Evolutionary conservation across 2,329 filamentous ascomycete genomes (phyloP), one percentile per base, ranked within the genome.

Genomic region (Ceratocystis diversiconidia): DNA sequence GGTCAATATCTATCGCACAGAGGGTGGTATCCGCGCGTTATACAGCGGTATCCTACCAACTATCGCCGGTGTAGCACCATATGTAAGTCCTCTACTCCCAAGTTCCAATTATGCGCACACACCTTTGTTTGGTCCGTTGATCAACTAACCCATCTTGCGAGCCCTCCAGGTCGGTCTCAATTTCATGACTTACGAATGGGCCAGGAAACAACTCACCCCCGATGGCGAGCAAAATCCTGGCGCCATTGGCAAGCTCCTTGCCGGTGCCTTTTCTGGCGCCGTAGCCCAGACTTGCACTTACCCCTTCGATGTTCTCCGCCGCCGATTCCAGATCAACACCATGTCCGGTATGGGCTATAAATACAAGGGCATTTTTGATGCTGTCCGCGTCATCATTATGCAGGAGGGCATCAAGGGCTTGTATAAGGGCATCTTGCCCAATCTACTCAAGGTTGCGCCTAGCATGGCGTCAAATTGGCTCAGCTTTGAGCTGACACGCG

Each of bases 381-480:
- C 94, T 2, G 79, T 99, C 69, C 83, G 79, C 63, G 84, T 89
- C 62, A 99, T 99, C 71, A 75, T 96, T 65, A 76, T 82, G 60
- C 85, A 95, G 71, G 94, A 99, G 77, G 94, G 94, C 36, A 48
- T 92, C 64, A 81, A 81, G 67, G 94, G 94, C 62, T 77, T 99
- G 55, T 99, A 97, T 80, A 99, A 97, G 75, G 94, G 94, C 65
- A 92, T 99, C 70, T 85, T 92, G 17, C 94, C 94, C 0, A 99
- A 99, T 72, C 79, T 99, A 25, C 82, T 99, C 68, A 99, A 99
- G 76, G 94, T 99, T 17, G 92, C 94, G 6, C 94, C 94, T 2
- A 97, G 92, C 74, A 99, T 99, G 92, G 94, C 94, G 17, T 95
- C 91, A 71, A 96, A 90, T 75, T 99, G 94, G 92, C 83, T 97